Percentiles rank a stretch among this genome's conserved stretches.
phyloP scores from a whole-genome alignment of 208 protist species.

The Acanthamoeba castellanii region DNA sequence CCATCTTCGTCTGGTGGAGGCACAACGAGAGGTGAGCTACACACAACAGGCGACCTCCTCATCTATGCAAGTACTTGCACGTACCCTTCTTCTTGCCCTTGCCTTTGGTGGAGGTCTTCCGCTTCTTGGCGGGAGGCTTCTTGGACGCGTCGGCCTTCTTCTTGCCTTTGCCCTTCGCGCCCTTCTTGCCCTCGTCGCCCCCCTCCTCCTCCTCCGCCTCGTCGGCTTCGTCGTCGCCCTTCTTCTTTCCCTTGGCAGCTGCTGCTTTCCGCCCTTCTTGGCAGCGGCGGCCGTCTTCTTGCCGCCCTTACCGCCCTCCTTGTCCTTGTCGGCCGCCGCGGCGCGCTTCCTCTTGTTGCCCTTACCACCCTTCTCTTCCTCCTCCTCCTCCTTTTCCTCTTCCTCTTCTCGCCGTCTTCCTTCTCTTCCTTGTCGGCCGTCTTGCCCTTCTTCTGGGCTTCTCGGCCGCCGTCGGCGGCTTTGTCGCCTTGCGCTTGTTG shows the following conservation, averaged over 20 bases:
- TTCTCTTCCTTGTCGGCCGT: not conserved
- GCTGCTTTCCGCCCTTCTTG: not conserved
- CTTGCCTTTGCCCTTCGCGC: not conserved
- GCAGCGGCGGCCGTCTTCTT: not conserved
- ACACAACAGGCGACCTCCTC: not conserved
- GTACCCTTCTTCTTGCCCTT: no score
- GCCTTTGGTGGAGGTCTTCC: not conserved
- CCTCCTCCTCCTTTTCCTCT: not conserved
- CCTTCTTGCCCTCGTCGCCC: not conserved
- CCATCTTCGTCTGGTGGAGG: not conserved
- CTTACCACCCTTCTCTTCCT: not conserved
- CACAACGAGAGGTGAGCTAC: not conserved
- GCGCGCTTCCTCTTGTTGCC: no score
- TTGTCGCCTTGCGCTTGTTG: no score
- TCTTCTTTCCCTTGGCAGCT: not conserved
- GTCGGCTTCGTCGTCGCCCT: not conserved
- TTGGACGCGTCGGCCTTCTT: not conserved
- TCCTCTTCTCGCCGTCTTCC: not conserved
- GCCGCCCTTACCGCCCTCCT: no score
- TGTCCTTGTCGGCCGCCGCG: no score
- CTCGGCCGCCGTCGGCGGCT: no score
- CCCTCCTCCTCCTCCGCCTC: not conserved
- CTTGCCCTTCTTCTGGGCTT: no score
- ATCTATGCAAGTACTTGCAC: not conserved
- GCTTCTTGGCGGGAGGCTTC: conserved; percentile 23